Evolutionary conservation across 2,329 filamentous ascomycete species (phyloP).

Genomic region (Trichoderma sp.): DNA sequence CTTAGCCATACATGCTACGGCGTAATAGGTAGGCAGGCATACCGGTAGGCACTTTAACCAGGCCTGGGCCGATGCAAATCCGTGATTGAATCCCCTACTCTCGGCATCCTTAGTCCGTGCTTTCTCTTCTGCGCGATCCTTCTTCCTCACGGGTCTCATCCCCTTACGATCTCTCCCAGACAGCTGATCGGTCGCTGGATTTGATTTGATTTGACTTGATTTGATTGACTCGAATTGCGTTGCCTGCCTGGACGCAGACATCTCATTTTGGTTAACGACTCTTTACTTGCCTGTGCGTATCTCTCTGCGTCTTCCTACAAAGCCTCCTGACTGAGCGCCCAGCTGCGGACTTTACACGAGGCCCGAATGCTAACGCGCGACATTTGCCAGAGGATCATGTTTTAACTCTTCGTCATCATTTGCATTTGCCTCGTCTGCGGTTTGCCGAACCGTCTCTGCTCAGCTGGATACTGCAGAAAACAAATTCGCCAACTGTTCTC

Average conservation of each 20-base stretch:
- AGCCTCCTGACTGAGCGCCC: neutral
- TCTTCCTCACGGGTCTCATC: constrained; percentile 3
- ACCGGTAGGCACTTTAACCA: neutral
- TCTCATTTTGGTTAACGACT: constrained; percentile 39
- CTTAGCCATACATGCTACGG: neutral
- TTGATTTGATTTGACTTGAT: neutral
- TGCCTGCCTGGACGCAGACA: constrained; percentile 48
- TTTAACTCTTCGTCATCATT: constrained; percentile 36
- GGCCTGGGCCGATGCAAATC: constrained; percentile 1
- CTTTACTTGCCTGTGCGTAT: constrained; percentile 32
- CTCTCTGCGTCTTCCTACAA: constrained; percentile 35
- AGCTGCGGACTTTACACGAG: neutral
- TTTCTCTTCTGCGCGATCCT: constrained; percentile 11
- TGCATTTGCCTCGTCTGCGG: constrained; percentile 21
- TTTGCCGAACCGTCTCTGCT: constrained; percentile 66
- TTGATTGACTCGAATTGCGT: constrained; percentile 28
- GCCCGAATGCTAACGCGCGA: constrained; percentile 32
- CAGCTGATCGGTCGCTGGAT: constrained; percentile 10
- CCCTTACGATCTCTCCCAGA: constrained; percentile 10
- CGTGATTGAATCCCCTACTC: constrained; percentile 13
- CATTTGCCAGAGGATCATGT: constrained; percentile 41
- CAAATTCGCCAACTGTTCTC: constrained; percentile 55
- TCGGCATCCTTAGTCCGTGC: constrained; percentile 5
- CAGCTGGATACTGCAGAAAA: constrained; percentile 86
- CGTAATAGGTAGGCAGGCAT: neutral